These are phyloP conservation scores for Sporothrix globosa DNA, from an alignment of 2,329 filamentous ascomycete species.

Conservation along the genomic window DNA sequence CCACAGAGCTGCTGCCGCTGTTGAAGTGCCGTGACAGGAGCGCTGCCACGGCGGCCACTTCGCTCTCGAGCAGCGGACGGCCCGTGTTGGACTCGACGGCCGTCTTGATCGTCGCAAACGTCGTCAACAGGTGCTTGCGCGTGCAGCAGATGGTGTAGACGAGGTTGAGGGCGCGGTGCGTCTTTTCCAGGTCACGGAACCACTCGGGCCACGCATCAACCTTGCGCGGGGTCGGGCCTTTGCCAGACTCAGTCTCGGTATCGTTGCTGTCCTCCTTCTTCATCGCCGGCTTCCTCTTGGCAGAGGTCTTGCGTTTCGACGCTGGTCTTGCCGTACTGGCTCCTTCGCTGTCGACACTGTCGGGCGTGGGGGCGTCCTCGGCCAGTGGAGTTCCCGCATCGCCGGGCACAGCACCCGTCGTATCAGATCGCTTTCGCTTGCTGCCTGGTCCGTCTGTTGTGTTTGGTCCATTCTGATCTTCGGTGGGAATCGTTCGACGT, in stretches of 20 bases:
- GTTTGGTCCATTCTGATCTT: not conserved
- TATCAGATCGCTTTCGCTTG: conserved; percentile 27
- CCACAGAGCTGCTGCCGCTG: conserved; percentile 45
- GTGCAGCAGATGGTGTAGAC: conserved; percentile 96
- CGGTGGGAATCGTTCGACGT: not conserved
- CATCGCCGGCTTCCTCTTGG: not conserved
- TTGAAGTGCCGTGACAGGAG: conserved; percentile 31
- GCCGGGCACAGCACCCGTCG: not conserved
- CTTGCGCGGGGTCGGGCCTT: not conserved
- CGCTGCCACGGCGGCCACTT: conserved; percentile 80
- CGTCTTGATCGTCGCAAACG: conserved; percentile 82
- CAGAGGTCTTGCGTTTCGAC: not conserved
- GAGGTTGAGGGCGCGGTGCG: conserved; percentile 83
- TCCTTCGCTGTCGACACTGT: not conserved
- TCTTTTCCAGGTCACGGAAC: conserved; percentile 73
- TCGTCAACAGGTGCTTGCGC: conserved; percentile 88
- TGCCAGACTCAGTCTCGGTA: not conserved
- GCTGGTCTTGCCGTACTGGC: not conserved
- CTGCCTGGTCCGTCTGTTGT: not conserved
- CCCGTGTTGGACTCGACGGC: conserved; percentile 84
- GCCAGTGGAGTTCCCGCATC: not conserved
- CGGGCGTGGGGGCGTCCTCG: not conserved
- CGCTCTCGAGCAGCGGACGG: conserved; percentile 68
- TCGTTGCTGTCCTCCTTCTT: conserved; percentile 4
- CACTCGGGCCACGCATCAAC: conserved; percentile 68